Base-by-base conservation (phyloP, 2,329 filamentous ascomycete species). In the Albifimbria verrucaria region DNA sequence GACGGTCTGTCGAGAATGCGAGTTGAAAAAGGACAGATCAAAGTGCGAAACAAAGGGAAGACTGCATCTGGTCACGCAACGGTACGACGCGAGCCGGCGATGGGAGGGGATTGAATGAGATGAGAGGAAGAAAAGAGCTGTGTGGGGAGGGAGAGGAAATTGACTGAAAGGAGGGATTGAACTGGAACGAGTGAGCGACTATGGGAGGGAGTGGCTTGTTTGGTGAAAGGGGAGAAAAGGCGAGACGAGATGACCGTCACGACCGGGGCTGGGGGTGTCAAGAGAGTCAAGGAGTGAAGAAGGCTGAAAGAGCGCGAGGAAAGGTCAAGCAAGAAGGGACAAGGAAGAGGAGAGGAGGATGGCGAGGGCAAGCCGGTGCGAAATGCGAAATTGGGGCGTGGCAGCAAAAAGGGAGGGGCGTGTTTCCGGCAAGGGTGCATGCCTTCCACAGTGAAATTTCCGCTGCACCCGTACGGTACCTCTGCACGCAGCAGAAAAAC, bases 31-130 rank as follows among this genome's bases (percentile, higher is more conserved):
- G 32, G 12, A 12, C 15, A 17, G 32, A 39, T 39, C 32, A 39
- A n/a, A 12, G 32, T 6, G 32, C 32, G 32, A 39, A 39, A 36
- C 24, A 17, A 36, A 26, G 24, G n/a, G 25, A 48, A 36, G 46
- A 28, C 46, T 32, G 46, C 46, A 48, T 48, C 46, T 48, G 46
- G 36, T 26, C 46, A 36, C 46, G 46, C 32, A 48, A 48, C 46
- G 36, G 32, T 39, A 39, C 32, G 32, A 39, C 32, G 18, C 32
- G 32, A 39, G 32, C 18, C 32, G 32, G 32, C 15, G 32, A 39
- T 39, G 32, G 32, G 3, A 46, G 11, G n/a, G 7, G 25, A 17
- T 20, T n/a, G 25, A 21, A 48, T 36, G 18, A 26, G 46, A 48
- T 48, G 46, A 26, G 12, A 36, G 20, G 46, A 26, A 48, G 46